Evolutionary conservation across 805 yeast species (phyloP).

Genomic region (Kodamaea kakaduensis): DNA sequence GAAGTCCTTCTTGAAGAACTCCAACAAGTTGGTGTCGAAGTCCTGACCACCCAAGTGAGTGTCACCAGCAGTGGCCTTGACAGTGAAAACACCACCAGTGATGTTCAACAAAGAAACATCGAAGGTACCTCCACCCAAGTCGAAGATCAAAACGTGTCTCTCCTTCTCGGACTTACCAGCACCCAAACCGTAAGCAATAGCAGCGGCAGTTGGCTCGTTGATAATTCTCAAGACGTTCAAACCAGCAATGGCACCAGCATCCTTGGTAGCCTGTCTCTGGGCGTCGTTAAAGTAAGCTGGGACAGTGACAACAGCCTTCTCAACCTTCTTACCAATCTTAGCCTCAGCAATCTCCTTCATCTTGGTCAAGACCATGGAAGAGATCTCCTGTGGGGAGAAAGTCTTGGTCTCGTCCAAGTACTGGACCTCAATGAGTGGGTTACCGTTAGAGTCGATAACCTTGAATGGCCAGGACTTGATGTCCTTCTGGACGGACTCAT

Average conservation of each 20-base stretch:
- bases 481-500: constrained; percentile 57
- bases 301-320: constrained; percentile 47
- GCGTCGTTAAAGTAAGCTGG: constrained; percentile 51
- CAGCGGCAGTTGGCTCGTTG: constrained; percentile 80
- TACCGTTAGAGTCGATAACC: constrained; percentile 42
- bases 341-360: constrained; percentile 78
- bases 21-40: constrained; percentile 49
- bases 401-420: constrained; percentile 46
- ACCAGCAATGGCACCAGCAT: constrained; percentile 50
- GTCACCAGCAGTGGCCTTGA: constrained; percentile 77
- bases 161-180: constrained; percentile 53
- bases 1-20: constrained; percentile 44
- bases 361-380: constrained; percentile 48
- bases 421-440: constrained; percentile 46
- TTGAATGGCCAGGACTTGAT: constrained; percentile 48
- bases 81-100: constrained; percentile 95
- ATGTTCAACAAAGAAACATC: constrained; percentile 90
- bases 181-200: constrained; percentile 92
- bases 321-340: constrained; percentile 75
- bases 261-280: constrained; percentile 50
- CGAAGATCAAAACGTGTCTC: constrained; percentile 81
- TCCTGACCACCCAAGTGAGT: constrained; percentile 52
- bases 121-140: constrained; percentile 97
- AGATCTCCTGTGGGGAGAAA: constrained; percentile 47
- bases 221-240: constrained; percentile 47